Evolutionary conservation across 495 filamentous ascomycete genomes (phyloP), one percentile per base, ranked within the genome.

Genomic region (Podospora tetraspora): DNA sequence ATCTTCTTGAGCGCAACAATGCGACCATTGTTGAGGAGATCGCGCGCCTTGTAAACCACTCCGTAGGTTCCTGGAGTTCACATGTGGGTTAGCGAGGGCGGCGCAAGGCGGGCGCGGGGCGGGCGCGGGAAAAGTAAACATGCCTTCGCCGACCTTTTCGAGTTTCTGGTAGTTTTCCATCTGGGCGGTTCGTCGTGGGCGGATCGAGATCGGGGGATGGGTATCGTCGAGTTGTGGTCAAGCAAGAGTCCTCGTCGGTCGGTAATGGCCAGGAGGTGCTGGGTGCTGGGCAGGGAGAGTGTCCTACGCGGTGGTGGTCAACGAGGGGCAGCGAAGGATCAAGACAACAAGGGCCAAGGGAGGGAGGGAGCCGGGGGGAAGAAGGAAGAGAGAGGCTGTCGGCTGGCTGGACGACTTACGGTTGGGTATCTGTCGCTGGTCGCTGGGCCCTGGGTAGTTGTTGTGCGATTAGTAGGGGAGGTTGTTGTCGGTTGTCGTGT

Each of bases 101-200:
- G 16, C 24, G 3, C 37, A 1, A 29, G 61, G 67, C 56, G 60
- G 19, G 43, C 43, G 57, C 63, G 60, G n/a, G 64, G 63, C 34
- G 23, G 61, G 59, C 64, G 25, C 34, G 30, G 59, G 43, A 27
- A 16, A 60, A 64, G 62, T 23, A 70, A 64, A 79, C 79, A 75
- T 79, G 97, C 95, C 95, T 86, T 99, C 95, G 73, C 95, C 95
- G 79, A 99, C 96, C 83, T 99, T 99, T 84, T 99, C 95, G 68
- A 99, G 90, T 83, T 97, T 97, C 84, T 98, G 93, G 80, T 99
- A 99, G 79, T 97, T 97, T 77, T 99, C 95, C 95, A 99, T 99
- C 68, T 65, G 59, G 66, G 66, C 63, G 63, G 22, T 34, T 62
- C 60, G 60, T 32, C 10, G 16, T 21, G 27, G 22, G 27, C 21